Evolutionary conservation across 2,329 filamentous ascomycete genomes (phyloP).

Genomic region (Ampelomyces quisqualis): DNA sequence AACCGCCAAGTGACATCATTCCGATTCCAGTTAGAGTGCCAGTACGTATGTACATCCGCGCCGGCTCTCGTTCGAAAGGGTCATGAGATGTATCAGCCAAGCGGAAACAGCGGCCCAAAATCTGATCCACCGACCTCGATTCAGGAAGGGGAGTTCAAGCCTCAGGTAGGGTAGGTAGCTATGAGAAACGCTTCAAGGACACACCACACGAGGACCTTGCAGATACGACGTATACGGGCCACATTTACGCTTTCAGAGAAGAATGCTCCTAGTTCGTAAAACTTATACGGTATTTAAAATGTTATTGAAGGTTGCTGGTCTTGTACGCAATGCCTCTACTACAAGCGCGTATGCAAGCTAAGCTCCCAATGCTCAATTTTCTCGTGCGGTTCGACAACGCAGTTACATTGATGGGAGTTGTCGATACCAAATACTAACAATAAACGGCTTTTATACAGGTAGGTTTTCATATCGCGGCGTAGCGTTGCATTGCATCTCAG

Average conservation of each 20-base stretch:
- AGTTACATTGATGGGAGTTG: too few relatives aligned
- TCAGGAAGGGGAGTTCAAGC: background rate
- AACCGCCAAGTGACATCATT: constrained; percentile 18
- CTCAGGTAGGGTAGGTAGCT: too few relatives aligned
- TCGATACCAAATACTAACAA: background rate
- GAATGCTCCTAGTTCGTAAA: too few relatives aligned
- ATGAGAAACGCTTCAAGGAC: too few relatives aligned
- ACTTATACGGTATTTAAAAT: background rate
- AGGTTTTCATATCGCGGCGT: background rate
- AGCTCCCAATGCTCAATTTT: too few relatives aligned
- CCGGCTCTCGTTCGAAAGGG: constrained; percentile 2
- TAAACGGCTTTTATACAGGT: background rate
- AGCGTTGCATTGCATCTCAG: constrained; percentile 1
- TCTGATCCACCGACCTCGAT: background rate
- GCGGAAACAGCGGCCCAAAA: constrained; percentile 1
- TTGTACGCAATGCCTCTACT: background rate
- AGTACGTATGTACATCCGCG: background rate
- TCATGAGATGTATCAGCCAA: constrained; percentile 11
- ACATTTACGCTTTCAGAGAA: too few relatives aligned
- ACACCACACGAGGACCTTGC: too few relatives aligned
- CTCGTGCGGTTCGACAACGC: too few relatives aligned
- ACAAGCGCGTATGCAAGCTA: too few relatives aligned
- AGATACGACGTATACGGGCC: background rate
- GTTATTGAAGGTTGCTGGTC: background rate
- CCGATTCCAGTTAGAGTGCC: constrained; percentile 3